Evolutionary conservation across 1,284 basidiomycete genomes (phyloP), one percentile per base, ranked within the genome.

Genomic region (Ganoderma boninense): DNA sequence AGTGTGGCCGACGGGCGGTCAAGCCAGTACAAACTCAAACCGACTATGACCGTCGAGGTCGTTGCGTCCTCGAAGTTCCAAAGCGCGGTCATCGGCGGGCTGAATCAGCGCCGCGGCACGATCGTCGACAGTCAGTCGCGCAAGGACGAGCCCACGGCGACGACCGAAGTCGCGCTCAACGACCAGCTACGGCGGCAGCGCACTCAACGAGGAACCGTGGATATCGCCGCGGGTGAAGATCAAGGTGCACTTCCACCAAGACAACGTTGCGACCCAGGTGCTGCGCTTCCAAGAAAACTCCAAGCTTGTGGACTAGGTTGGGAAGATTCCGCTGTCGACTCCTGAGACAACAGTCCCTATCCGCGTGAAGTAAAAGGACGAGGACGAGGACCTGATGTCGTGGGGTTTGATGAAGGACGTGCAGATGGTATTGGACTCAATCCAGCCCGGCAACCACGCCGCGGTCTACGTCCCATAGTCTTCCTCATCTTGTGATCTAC

Each of bases 31-130:
- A 84, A n/a, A n/a, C 86, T 99, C 49, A 97, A 99, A 80, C 98
- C 98, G 29, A 94, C 98, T 82, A 99, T 99, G 98, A 95, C 91
- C 18, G 98, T 99, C 63, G 98, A 99, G 80, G 95, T 99, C 29
- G 92, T 98, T 57, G 97, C 97, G 0, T 98, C 98, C 2, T 87
- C 91, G 52, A 97, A 99, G 80, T 99, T 98, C 89, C 98, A 99
- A 81, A 97, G 97, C 75, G 88, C 89, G 59, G 97, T 99, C 66
- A 98, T 99, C 77, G 97, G 97, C 60, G 95, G 95, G 18, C 84
- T 99, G 77, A 99, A 98, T 82, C 92, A 95, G 72, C 90, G 98
- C 49, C 92, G 96, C 71, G 98, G 98, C 2, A 97, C 95, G 7
- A 98, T 99, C 77, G 87, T 97, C 64, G 97, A 99, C 79, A 98